Conservation (phyloP, 2,329 filamentous ascomycete genomes). For the Aspergillus fructus region DNA sequence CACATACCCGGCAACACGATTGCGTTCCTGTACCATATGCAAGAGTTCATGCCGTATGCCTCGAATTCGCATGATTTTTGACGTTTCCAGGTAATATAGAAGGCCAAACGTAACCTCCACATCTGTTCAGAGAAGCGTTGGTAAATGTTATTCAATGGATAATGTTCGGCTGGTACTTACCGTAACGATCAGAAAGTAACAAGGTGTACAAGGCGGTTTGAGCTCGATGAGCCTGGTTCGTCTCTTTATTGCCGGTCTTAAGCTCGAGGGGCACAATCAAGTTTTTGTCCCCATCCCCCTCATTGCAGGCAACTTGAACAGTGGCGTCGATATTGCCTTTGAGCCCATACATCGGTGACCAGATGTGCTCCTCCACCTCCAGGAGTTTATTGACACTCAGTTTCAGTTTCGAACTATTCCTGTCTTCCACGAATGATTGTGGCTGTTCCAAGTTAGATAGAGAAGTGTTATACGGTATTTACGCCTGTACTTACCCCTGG, state of each 20-base stretch:
- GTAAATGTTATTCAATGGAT: not conserved
- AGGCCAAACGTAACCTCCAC: constrained; percentile 87
- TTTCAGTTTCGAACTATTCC: constrained; percentile 71
- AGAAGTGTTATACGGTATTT: not conserved
- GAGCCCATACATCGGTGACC: constrained; percentile 95
- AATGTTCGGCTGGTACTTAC: constrained; percentile 31
- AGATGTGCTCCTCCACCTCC: constrained; percentile 96
- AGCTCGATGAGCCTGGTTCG: constrained; percentile 78
- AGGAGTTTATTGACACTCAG: constrained; percentile 92
- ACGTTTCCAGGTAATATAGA: constrained; percentile 92
- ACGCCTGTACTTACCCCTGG: constrained; percentile 58
- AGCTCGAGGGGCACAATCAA: constrained; percentile 91
- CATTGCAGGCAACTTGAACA: constrained; percentile 79
- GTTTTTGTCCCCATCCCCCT: constrained; percentile 64
- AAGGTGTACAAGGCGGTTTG: constrained; percentile 95
- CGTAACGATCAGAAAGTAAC: constrained; percentile 86
- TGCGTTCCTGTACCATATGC: constrained; percentile 96
- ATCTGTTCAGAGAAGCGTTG: constrained; percentile 50
- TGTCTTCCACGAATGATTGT: constrained; percentile 74
- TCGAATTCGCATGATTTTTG: constrained; percentile 80
- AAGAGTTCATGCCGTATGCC: constrained; percentile 83
- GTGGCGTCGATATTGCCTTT: constrained; percentile 99
- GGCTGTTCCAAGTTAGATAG: constrained; percentile 39
- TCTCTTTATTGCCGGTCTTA: constrained; percentile 83
- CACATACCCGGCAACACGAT: constrained; percentile 81